These are phyloP conservation scores for Arabidopsis arenosa DNA, from an alignment of 345 rosid genomes.

Conservation along the genomic window DNA sequence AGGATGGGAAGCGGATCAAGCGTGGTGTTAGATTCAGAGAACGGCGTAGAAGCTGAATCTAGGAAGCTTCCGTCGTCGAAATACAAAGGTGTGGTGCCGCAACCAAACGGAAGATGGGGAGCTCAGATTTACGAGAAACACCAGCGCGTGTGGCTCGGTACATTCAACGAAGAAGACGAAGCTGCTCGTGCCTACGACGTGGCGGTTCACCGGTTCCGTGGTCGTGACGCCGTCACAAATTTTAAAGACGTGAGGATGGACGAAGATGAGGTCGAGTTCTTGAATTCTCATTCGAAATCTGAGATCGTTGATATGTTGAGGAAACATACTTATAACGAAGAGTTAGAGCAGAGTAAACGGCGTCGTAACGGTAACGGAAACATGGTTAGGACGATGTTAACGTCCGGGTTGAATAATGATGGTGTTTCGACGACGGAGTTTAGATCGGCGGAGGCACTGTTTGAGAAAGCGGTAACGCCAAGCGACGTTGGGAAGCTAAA, in stretches of 20 bases:
- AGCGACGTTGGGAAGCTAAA: conserved; percentile 98
- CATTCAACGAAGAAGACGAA: conserved; percentile 85
- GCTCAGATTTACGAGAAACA: conserved; percentile 99
- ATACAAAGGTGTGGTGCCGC: conserved; percentile 96
- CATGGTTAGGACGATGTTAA: conserved; percentile 31
- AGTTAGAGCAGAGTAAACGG: conserved; percentile 73
- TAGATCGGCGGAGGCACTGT: conserved; percentile 68
- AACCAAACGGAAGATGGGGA: conserved; percentile 99
- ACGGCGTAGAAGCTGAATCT: conserved; percentile 80
- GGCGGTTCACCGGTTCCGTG: conserved; percentile 85
- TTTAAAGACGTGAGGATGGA: conserved; percentile 64
- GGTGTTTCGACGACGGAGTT: conserved; percentile 33
- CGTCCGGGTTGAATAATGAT: conserved; percentile 20
- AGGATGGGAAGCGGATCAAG: conserved; percentile 67
- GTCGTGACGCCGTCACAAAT: conserved; percentile 85
- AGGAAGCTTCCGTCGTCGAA: conserved; percentile 86
- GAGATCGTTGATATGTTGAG: conserved; percentile 96
- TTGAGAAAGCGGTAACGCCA: conserved; percentile 91
- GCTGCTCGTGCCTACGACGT: conserved; percentile 92
- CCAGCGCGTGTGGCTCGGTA: conserved; percentile 97
- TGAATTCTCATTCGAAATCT: conserved; percentile 79
- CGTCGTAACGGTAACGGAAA: conserved; percentile 48
- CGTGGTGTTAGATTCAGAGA: conserved; percentile 66
- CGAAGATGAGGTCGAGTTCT: conserved; percentile 57
- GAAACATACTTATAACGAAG: conserved; percentile 84